phyloP scores from a whole-genome alignment of 176 grass and related monocot species.

The Eragrostis curvula region DNA sequence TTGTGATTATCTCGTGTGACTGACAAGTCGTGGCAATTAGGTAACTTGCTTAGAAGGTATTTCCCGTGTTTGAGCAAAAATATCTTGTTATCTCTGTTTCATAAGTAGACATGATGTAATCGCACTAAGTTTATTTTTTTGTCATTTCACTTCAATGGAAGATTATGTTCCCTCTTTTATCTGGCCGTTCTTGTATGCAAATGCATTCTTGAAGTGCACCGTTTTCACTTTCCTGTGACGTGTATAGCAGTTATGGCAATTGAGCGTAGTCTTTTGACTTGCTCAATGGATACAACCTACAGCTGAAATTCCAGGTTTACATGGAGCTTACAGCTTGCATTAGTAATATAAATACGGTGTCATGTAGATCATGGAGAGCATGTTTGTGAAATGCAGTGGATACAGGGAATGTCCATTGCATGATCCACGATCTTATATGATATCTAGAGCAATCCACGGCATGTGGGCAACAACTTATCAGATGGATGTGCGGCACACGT shows the following conservation, averaged over 20 bases:
- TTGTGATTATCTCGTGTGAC: slow-evolving; percentile 67
- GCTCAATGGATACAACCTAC: slow-evolving; percentile 6
- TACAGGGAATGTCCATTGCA: slow-evolving; percentile 4
- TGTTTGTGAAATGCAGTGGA: slow-evolving; percentile 34
- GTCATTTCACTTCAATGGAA: slow-evolving; percentile 63
- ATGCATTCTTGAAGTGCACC: not conserved
- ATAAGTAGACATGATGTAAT: slow-evolving; percentile 79
- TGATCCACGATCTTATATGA: slow-evolving; percentile 8
- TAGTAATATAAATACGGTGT: slow-evolving; percentile 8
- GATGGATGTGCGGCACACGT: slow-evolving; percentile 4
- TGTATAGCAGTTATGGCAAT: not conserved
- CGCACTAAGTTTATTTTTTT: slow-evolving; percentile 59
- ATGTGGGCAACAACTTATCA: slow-evolving; percentile 3
- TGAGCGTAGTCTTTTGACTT: slow-evolving; percentile 25
- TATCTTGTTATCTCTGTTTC: slow-evolving; percentile 56
- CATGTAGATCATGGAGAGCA: slow-evolving; percentile 35
- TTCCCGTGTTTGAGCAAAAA: slow-evolving; percentile 63
- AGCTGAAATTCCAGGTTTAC: not conserved
- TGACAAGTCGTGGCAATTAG: slow-evolving; percentile 75
- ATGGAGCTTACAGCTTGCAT: slow-evolving; percentile 21
- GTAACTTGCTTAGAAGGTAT: slow-evolving; percentile 71
- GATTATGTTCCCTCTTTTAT: slow-evolving; percentile 48
- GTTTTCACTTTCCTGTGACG: not conserved
- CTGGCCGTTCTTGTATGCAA: not conserved
- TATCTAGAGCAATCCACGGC: slow-evolving; percentile 7